phyloP scores from a whole-genome alignment of 2,329 filamentous ascomycete genomes.

The Fusarium phyllophilum region DNA sequence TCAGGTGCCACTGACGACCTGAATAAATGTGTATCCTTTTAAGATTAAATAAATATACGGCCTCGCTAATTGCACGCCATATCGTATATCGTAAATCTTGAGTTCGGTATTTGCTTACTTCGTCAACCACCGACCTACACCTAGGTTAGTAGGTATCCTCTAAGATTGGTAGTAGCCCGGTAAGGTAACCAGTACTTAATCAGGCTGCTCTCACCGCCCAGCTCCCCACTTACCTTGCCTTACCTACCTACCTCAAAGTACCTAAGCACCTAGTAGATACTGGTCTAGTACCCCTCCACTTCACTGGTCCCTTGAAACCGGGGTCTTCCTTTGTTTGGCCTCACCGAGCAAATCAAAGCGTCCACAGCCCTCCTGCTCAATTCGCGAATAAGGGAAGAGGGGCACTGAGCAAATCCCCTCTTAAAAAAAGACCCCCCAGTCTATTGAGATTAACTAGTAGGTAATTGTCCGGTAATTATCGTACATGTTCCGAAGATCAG shows the following conservation, averaged over 20 bases:
- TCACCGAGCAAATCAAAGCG: slow-evolving; percentile 40
- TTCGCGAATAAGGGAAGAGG: slow-evolving; percentile 41
- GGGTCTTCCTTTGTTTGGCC: slow-evolving; percentile 29
- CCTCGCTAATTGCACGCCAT: background rate
- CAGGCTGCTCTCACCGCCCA: background rate
- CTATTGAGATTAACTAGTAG: background rate
- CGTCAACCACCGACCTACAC: background rate
- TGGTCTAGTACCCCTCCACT: background rate
- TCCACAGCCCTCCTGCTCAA: slow-evolving; percentile 3
- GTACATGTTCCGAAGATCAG: slow-evolving; percentile 26
- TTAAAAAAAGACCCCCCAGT: background rate
- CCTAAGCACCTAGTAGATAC: background rate
- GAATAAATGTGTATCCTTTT: background rate
- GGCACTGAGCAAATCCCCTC: slow-evolving; percentile 22
- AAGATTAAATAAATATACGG: background rate
- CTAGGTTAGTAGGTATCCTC: background rate
- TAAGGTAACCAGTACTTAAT: background rate
- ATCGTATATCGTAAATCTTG: background rate
- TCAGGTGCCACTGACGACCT: background rate
- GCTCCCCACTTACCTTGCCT: background rate
- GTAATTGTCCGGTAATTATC: slow-evolving; percentile 38
- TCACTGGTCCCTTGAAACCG: slow-evolving; percentile 5
- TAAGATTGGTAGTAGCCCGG: background rate
- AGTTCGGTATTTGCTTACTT: background rate
- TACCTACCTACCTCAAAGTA: no score